Percentiles rank a stretch among this genome's conserved stretches.
These are phyloP conservation scores for Croton laevigatus DNA, from an alignment of 441 rosid species.

Conservation along the genomic window DNA sequence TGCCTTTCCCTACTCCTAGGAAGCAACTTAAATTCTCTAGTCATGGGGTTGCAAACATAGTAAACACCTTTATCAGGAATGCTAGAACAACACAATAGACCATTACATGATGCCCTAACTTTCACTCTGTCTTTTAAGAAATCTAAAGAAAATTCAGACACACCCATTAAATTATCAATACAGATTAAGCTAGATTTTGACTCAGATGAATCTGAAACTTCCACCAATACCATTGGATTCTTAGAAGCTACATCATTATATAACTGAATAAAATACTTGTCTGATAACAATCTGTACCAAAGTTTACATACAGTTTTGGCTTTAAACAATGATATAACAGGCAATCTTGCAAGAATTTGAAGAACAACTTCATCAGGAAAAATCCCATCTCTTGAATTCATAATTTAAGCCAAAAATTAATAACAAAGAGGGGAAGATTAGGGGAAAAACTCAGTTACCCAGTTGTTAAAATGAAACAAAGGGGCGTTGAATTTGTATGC, in stretches of 20 bases:
- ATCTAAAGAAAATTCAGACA: conserved; percentile 61
- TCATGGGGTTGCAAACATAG: conserved; percentile 81
- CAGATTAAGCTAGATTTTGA: conserved; percentile 53
- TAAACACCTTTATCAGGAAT: conserved; percentile 72
- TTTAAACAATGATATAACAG: conserved; percentile 60
- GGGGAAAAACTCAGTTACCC: conserved; percentile 3
- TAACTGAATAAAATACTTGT: conserved; percentile 53
- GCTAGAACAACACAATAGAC: conserved; percentile 79
- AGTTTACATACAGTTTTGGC: conserved; percentile 72
- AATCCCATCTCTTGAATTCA: conserved; percentile 37
- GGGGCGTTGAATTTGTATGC: conserved; percentile 23
- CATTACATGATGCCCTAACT: conserved; percentile 79
- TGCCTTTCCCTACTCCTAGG: conserved; percentile 72
- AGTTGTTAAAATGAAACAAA: conserved; percentile 18
- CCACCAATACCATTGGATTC: conserved; percentile 55
- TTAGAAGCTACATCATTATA: conserved; percentile 53
- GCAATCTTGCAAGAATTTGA: conserved; percentile 74
- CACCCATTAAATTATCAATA: conserved; percentile 62
- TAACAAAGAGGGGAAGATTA: background rate
- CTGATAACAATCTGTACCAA: conserved; percentile 60
- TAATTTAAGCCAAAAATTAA: conserved; percentile 25
- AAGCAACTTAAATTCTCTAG: conserved; percentile 59
- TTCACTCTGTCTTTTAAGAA: conserved; percentile 70
- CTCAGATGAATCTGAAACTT: conserved; percentile 52
- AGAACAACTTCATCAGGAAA: conserved; percentile 71